Base-by-base conservation (phyloP, 495 filamentous ascomycete species). In the Pseudomonodictys pantanalensis region DNA sequence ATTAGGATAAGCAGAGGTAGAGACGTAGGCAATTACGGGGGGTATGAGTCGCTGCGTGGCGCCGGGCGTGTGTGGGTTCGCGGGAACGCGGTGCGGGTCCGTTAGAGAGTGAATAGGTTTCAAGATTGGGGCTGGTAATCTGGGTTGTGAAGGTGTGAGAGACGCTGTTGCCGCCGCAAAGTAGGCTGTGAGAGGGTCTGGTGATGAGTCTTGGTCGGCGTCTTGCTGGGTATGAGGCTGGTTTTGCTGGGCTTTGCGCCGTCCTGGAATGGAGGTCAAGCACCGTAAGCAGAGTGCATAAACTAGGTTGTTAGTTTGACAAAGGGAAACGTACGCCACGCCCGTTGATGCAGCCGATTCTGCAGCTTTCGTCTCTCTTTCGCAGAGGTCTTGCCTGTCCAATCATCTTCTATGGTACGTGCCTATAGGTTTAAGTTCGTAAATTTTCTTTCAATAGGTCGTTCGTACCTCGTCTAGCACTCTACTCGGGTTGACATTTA, bases 11-110 rank as follows among this genome's bases (percentile, higher is more conserved):
- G 17, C 18, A n/a, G n/a, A 18, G 39, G 44, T 46, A 17, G 25
- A 23, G 49, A 71, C 20, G 29, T 70, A 70, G 20, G 68, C 38
- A 32, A 69, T 62, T 52, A 72, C 28, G 8, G 28, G 5, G 45
- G 20, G 23, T 24, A 48, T 48, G 3, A 48, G 45, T 4, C 28
- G 20, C 20, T 48, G 45, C 20, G 28, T 24, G 7, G 45, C 11
- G 7, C 7, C 9, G 7, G 42, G 42, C 22, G 22, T 45, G 8
- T 7, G 7, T 12, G 8, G 45, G 17, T 17, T 3, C 22, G 45
- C 5, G 4, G 45, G 45, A 23, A 23, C 23, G 15, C 9, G 22
- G 6, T 18, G 7, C 7, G 17, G 45, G 22, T 15, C 18, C 7
- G 45, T 24, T 7, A 44, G 7, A 44, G 7, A 7, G 8, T 41